Percentiles rank a stretch among this genome's conserved stretches.
phyloP scores from a whole-genome alignment of 2,329 filamentous ascomycete genomes.

The Daldinia eschscholtzii region DNA sequence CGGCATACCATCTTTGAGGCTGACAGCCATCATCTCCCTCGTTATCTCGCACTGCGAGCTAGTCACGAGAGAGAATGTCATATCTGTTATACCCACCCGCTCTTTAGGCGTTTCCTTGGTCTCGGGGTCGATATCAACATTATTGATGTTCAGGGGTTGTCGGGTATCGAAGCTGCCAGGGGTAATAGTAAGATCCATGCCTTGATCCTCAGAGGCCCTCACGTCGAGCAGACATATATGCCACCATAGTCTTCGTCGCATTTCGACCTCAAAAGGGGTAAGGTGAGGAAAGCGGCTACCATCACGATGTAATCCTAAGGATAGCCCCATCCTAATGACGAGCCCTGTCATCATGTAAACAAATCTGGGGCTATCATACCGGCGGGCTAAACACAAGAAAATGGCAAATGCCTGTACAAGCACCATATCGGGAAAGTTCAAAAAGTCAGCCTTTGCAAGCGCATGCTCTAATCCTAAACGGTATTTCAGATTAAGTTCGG shows the following conservation, averaged over 20 bases:
- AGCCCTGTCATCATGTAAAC: constrained; percentile 71
- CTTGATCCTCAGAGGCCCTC: constrained; percentile 72
- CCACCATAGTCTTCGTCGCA: constrained; percentile 72
- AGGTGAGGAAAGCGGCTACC: constrained; percentile 65
- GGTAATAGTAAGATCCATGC: constrained; percentile 70
- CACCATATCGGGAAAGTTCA: constrained; percentile 63
- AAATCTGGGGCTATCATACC: constrained; percentile 57
- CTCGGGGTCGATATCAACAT: constrained; percentile 59
- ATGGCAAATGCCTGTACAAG: constrained; percentile 66
- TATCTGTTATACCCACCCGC: constrained; percentile 61
- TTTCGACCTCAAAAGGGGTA: constrained; percentile 70
- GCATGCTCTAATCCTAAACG: constrained; percentile 61
- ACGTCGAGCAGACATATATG: constrained; percentile 71
- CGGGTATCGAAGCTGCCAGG: constrained; percentile 71
- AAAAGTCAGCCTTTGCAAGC: constrained; percentile 62
- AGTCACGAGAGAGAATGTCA: constrained; percentile 58
- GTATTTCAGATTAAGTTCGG: constrained; percentile 56
- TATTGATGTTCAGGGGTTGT: constrained; percentile 63
- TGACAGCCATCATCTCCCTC: constrained; percentile 55
- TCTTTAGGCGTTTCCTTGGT: constrained; percentile 53
- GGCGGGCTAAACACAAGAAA: constrained; percentile 64
- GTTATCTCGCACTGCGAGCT: constrained; percentile 55
- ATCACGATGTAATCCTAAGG: constrained; percentile 71
- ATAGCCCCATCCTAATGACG: constrained; percentile 69
- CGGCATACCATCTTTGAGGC: constrained; percentile 46